phyloP scores from a whole-genome alignment of 495 filamentous ascomycete genomes.

The Cladorrhinum samala region DNA sequence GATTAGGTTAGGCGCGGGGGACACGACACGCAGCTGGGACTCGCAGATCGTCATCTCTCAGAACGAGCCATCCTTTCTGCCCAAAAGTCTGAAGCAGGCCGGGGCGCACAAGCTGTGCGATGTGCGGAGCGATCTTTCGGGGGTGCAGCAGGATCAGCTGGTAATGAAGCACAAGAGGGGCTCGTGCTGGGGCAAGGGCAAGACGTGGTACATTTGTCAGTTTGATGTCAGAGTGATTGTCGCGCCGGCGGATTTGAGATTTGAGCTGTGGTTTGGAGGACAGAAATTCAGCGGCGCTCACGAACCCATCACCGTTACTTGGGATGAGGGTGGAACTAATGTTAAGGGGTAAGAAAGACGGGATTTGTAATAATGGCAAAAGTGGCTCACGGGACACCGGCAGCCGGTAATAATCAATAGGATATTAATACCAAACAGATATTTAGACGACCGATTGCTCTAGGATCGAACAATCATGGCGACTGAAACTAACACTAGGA shows the following conservation, averaged over 20 bases:
- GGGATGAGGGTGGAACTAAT: constrained; percentile 32
- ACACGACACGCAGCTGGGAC: constrained; percentile 37
- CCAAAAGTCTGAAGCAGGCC: constrained; percentile 33
- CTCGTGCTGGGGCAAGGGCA: constrained; percentile 6
- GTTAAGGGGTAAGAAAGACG: constrained; percentile 5
- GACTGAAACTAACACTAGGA: too few relatives aligned
- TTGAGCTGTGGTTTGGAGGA: constrained; percentile 47
- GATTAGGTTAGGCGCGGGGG: constrained; percentile 38
- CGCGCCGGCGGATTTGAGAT: constrained; percentile 48
- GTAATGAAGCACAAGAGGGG: constrained; percentile 28
- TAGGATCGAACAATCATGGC: too few relatives aligned
- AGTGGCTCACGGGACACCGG: too few relatives aligned
- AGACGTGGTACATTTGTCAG: constrained; percentile 38
- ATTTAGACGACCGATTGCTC: too few relatives aligned
- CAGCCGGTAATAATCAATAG: too few relatives aligned
- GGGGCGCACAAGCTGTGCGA: constrained; percentile 41
- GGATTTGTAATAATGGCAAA: neutral
- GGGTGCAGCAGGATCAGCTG: constrained; percentile 30
- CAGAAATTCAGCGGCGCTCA: constrained; percentile 39
- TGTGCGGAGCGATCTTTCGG: constrained; percentile 29
- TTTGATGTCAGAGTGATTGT: constrained; percentile 48
- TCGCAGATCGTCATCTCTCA: constrained; percentile 46
- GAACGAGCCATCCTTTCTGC: constrained; percentile 34
- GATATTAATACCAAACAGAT: too few relatives aligned
- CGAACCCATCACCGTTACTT: constrained; percentile 44